Evolutionary conservation across 2,329 filamentous ascomycete genomes (phyloP).

Genomic region (Tetracladium maxilliforme): DNA sequence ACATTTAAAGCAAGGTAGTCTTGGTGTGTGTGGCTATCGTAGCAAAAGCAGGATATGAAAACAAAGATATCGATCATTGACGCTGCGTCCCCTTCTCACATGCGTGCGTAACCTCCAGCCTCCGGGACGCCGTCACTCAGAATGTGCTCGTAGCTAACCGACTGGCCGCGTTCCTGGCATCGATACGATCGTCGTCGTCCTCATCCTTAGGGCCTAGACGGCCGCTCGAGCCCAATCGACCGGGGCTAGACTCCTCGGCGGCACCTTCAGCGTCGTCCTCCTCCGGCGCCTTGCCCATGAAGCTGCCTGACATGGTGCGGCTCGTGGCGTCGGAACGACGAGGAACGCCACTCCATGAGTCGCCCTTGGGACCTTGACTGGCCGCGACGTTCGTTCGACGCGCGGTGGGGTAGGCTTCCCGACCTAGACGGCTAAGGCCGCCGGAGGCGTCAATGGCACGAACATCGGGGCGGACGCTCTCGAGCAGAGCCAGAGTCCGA

Average conservation of each 20-base stretch:
- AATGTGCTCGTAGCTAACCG: conserved; percentile 90
- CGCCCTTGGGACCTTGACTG: conserved; percentile 92
- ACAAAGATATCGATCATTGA: too few relatives aligned
- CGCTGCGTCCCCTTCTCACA: too few relatives aligned
- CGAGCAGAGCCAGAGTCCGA: conserved; percentile 80
- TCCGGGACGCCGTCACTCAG: conserved; percentile 26
- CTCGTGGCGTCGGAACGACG: conserved; percentile 62
- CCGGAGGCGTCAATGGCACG: conserved; percentile 84
- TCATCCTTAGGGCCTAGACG: conserved; percentile 55
- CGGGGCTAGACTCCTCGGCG: conserved; percentile 22
- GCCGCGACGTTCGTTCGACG: conserved; percentile 67
- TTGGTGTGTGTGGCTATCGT: too few relatives aligned
- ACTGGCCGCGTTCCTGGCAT: conserved; percentile 90
- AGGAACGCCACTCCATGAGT: conserved; percentile 92
- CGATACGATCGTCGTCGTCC: conserved; percentile 84
- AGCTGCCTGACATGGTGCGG: conserved; percentile 61
- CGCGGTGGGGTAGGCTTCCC: conserved; percentile 66
- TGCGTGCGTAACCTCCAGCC: neutral
- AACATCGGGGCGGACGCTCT: conserved; percentile 85
- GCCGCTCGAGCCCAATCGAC: conserved; percentile 18
- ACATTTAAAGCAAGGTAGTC: too few relatives aligned
- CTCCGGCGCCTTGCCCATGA: conserved; percentile 48
- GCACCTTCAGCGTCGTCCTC: conserved; percentile 45
- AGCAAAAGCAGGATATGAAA: too few relatives aligned
- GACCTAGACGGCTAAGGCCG: conserved; percentile 75